These are phyloP conservation scores for Recurvomyces mirabilis DNA, from an alignment of 495 filamentous ascomycete species.

Conservation along the genomic window DNA sequence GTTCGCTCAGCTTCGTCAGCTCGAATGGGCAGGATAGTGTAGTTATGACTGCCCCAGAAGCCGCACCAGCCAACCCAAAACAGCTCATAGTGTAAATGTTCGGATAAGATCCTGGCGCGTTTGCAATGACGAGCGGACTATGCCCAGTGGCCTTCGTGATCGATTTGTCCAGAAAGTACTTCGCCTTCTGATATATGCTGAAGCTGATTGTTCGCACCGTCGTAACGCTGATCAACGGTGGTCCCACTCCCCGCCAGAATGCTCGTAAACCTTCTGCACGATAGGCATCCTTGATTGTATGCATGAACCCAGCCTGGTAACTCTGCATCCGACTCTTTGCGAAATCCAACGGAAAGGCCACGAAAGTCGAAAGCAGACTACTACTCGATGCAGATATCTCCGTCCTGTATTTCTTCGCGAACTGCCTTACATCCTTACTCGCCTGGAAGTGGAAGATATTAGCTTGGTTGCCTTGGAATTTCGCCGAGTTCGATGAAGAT, in stretches of 20 bases:
- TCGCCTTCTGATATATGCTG: slow-evolving; percentile 78
- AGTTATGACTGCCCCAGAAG: slow-evolving; percentile 69
- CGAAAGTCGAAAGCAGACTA: slow-evolving; percentile 61
- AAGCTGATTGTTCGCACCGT: slow-evolving; percentile 87
- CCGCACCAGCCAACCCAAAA: slow-evolving; percentile 66
- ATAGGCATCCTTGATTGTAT: slow-evolving; percentile 46
- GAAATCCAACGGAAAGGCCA: slow-evolving; percentile 70
- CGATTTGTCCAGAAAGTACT: slow-evolving; percentile 58
- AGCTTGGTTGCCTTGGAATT: slow-evolving; percentile 3
- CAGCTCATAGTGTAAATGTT: slow-evolving; percentile 57
- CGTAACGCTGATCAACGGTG: slow-evolving; percentile 78
- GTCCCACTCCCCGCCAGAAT: slow-evolving; percentile 62
- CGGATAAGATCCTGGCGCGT: slow-evolving; percentile 56
- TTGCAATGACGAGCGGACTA: slow-evolving; percentile 61
- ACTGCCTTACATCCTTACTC: slow-evolving; percentile 42
- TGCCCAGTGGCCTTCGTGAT: slow-evolving; percentile 51
- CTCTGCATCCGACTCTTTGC: slow-evolving; percentile 78
- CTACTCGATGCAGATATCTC: slow-evolving; percentile 64
- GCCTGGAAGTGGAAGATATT: slow-evolving; percentile 16
- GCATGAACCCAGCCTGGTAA: slow-evolving; percentile 30
- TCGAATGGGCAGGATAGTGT: slow-evolving; percentile 88
- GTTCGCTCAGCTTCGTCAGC: slow-evolving; percentile 83
- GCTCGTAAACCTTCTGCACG: slow-evolving; percentile 57
- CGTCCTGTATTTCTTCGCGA: slow-evolving; percentile 65
- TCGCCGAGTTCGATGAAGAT: too few relatives aligned